Conservation (phyloP, 2,329 filamentous ascomycete genomes). For the Ophiobolus disseminans region DNA sequence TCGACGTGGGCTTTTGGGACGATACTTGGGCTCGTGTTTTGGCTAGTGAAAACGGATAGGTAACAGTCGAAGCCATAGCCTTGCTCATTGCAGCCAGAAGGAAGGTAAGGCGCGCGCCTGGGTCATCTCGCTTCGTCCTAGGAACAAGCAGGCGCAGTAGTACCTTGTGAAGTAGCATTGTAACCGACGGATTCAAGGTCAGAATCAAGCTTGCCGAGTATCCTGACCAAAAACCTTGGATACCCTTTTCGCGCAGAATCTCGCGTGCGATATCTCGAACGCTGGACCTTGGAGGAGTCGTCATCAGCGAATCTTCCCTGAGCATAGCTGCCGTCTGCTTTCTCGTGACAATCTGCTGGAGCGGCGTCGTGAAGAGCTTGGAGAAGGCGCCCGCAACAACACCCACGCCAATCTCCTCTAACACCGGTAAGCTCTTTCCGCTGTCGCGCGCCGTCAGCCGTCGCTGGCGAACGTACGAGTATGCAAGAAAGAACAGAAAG, state of each 20-base stretch:
- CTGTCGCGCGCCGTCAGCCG: slow-evolving; percentile 37
- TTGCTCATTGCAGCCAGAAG: slow-evolving; percentile 79
- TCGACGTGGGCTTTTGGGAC: slow-evolving; percentile 43
- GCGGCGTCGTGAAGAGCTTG: slow-evolving; percentile 78
- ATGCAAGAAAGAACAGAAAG: slow-evolving; percentile 86
- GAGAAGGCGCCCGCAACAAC: slow-evolving; percentile 76
- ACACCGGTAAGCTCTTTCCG: slow-evolving; percentile 60
- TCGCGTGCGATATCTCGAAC: slow-evolving; percentile 66
- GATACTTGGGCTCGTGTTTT: slow-evolving; percentile 78
- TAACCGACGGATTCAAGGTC: slow-evolving; percentile 85
- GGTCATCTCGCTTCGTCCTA: slow-evolving; percentile 59
- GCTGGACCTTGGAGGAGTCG: slow-evolving; percentile 41
- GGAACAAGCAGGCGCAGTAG: slow-evolving; percentile 68
- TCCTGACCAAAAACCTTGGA: slow-evolving; percentile 83
- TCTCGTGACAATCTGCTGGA: slow-evolving; percentile 81
- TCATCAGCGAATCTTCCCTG: slow-evolving; percentile 45
- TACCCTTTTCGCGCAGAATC: slow-evolving; percentile 73
- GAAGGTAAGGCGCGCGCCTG: slow-evolving; percentile 65
- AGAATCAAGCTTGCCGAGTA: slow-evolving; percentile 82
- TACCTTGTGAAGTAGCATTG: slow-evolving; percentile 80
- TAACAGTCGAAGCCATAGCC: slow-evolving; percentile 74
- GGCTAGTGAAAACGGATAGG: slow-evolving; percentile 87
- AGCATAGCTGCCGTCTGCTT: slow-evolving; percentile 74
- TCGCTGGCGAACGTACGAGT: slow-evolving; percentile 65
- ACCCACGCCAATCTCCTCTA: slow-evolving; percentile 78